Percentiles rank a stretch among this genome's conserved stretches.
Evolutionary conservation across 768 basidiomycete genomes (phyloP).

Genomic region (Russula ochroleuca): DNA sequence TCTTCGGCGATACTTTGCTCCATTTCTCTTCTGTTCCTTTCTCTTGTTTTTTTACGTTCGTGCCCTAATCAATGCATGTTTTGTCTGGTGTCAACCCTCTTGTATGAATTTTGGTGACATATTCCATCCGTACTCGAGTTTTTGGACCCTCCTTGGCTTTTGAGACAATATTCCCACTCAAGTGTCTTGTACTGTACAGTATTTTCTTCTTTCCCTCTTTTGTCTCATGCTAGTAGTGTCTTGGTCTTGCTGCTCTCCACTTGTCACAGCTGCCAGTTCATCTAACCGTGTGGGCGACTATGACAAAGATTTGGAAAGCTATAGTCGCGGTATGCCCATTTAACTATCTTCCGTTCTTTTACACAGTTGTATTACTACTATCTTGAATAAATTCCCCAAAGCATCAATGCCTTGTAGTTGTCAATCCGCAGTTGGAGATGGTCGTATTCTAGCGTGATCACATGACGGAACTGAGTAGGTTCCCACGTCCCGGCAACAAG

Average conservation of each 20-base stretch:
- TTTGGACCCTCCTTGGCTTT: conserved; percentile 10
- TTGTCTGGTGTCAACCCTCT: conserved; percentile 3
- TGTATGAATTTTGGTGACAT: conserved; percentile 21
- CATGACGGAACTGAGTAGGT: neutral
- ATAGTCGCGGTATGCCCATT: conserved; percentile 9
- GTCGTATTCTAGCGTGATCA: neutral
- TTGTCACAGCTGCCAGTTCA: conserved; percentile 2
- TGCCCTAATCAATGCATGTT: conserved; percentile 18
- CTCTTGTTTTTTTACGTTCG: neutral
- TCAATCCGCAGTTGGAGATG: too few species aligned
- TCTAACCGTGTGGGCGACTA: conserved; percentile 6
- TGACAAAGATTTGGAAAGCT: conserved; percentile 2
- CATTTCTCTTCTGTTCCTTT: conserved; percentile 3
- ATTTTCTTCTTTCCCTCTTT: neutral
- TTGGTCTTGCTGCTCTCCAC: neutral
- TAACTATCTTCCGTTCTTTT: neutral
- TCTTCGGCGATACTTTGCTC: neutral
- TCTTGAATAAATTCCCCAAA: conserved; percentile 5
- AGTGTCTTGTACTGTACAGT: conserved; percentile 20
- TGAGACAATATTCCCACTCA: conserved; percentile 17
- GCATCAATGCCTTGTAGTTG: neutral
- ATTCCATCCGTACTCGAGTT: conserved; percentile 2
- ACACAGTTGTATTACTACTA: conserved; percentile 22
- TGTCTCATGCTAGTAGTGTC: neutral
- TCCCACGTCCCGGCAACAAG: neutral